Evolutionary conservation across 768 basidiomycete species (phyloP).

Genomic region (Naganishia randhawae): DNA sequence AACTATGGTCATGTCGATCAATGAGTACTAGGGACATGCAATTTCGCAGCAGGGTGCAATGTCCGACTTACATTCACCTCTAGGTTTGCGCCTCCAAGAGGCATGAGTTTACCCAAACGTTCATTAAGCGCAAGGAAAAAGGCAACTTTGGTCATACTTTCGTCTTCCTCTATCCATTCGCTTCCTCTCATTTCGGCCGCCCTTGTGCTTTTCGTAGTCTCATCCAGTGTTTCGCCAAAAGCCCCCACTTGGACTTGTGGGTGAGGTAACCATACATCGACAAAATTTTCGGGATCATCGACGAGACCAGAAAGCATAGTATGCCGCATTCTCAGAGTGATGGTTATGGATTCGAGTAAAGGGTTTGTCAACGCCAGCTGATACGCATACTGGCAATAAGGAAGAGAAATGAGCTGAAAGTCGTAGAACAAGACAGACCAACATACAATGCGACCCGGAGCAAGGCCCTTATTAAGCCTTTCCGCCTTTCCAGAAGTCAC

Average conservation of each 20-base stretch:
- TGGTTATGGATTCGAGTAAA: constrained; percentile 89
- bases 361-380: constrained; percentile 91
- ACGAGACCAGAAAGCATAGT: background rate
- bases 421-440: background rate
- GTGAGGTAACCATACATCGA: constrained; percentile 7
- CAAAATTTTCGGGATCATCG: background rate
- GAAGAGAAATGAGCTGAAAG: background rate
- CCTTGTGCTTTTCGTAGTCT: background rate
- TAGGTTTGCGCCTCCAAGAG: too few relatives aligned
- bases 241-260: background rate
- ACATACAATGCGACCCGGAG: constrained; percentile 37
- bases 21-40: background rate
- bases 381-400: constrained; percentile 62
- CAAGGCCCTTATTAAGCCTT: constrained; percentile 31
- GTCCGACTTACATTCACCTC: background rate
- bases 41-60: background rate
- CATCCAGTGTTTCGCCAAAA: constrained; percentile 4
- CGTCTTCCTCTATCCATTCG: constrained; percentile 8
- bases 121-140: background rate
- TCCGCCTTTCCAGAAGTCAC: constrained; percentile 37
- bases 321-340: constrained; percentile 65
- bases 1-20: background rate
- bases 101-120: background rate
- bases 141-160: constrained; percentile 20
- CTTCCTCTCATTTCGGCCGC: background rate